phyloP scores from a whole-genome alignment of 371 early-diverging fungal genomes.

The Batkoa obscura region DNA sequence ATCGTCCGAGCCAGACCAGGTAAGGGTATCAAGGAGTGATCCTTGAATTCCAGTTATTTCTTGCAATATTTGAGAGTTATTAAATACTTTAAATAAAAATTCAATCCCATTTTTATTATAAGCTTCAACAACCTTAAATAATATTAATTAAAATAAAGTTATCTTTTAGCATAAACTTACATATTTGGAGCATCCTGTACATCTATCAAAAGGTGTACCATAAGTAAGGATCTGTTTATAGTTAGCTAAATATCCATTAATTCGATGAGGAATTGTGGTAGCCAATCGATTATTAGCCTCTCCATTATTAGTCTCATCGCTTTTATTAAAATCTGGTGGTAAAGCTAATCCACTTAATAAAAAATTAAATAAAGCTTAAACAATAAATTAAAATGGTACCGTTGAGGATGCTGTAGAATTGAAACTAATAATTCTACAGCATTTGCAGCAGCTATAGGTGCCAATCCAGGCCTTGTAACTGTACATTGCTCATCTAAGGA shows the following conservation, averaged over 20 bases:
- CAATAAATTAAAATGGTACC: conserved; percentile 21
- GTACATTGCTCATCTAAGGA: conserved; percentile 95
- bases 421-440: conserved; percentile 84
- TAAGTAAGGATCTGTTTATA: no score
- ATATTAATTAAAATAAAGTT: no score
- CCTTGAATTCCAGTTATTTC: no score
- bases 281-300: conserved; percentile 6
- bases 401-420: conserved; percentile 59
- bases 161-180: no score
- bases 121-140: no score
- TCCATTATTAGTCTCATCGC: conserved; percentile 20
- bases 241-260: conserved; percentile 76
- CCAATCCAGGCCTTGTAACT: conserved; percentile 86
- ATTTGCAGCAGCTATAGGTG: conserved; percentile 64
- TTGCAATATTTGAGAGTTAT: no score
- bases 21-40: no score
- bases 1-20: no score
- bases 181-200: no score
- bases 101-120: no score
- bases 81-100: no score
- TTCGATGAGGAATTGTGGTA: conserved; percentile 63
- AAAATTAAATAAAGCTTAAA: neutral
- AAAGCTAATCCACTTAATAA: neutral
- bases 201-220: no score
- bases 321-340: conserved; percentile 14